These are phyloP conservation scores for Xerocomellus amylosporus DNA, from an alignment of 768 basidiomycete genomes.

Conservation along the genomic window DNA sequence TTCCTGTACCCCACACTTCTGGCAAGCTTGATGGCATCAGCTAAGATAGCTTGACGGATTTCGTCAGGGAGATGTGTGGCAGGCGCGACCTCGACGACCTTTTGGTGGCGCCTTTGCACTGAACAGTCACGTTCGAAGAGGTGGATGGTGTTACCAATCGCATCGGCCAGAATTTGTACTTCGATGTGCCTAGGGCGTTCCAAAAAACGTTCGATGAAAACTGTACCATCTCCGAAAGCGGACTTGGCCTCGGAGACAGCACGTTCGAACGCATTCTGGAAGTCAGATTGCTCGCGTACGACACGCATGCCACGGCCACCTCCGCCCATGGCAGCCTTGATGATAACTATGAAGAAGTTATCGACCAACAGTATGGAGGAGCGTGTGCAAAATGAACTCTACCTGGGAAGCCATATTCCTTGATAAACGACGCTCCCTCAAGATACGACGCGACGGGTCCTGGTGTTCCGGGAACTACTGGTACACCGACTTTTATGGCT, in stretches of 20 bases:
- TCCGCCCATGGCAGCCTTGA: constrained; percentile 99
- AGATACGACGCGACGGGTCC: constrained; percentile 80
- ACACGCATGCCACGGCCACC: constrained; percentile 99
- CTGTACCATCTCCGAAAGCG: constrained; percentile 97
- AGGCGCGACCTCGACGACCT: constrained; percentile 98
- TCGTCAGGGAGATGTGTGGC: constrained; percentile 93
- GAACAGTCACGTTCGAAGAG: constrained; percentile 99
- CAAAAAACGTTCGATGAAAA: constrained; percentile 97
- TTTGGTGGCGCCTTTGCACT: constrained; percentile 96
- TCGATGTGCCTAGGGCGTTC: constrained; percentile 98
- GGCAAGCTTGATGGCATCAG: constrained; percentile 92
- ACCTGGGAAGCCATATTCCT: constrained; percentile 96
- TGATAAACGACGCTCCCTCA: constrained; percentile 84
- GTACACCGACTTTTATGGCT: constrained; percentile 91
- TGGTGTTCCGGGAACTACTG: constrained; percentile 97
- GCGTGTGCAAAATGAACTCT: constrained; percentile 12
- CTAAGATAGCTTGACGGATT: constrained; percentile 80
- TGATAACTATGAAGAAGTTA: constrained; percentile 65
- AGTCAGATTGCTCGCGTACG: constrained; percentile 89
- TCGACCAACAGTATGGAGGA: constrained; percentile 5
- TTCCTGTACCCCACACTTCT: constrained; percentile 93
- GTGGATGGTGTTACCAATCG: constrained; percentile 90
- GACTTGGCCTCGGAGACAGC: constrained; percentile 94
- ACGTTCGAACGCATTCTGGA: constrained; percentile 84
- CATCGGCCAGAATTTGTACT: constrained; percentile 92